Percentiles rank a stretch among this genome's conserved stretches.
Conservation (phyloP, 1,139 yeast species). For the Saccharomyces hybrid region DNA sequence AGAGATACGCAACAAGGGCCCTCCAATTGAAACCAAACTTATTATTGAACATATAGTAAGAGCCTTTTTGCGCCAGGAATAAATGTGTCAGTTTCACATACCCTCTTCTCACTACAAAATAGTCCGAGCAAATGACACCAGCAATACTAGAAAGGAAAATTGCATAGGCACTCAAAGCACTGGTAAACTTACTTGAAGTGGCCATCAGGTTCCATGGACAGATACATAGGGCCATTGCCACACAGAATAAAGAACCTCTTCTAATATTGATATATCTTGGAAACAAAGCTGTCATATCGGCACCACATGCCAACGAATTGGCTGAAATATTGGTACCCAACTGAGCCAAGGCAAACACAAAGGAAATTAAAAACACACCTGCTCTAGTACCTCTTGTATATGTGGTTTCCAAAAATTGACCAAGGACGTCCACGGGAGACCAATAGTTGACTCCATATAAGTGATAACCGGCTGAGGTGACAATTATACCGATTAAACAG, state of each 20-base stretch:
- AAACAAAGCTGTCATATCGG: conserved; percentile 76
- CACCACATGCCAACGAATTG: conserved; percentile 81
- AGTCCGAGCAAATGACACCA: conserved; percentile 75
- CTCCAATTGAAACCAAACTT: conserved; percentile 72
- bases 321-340: conserved; percentile 85
- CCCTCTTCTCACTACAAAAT: conserved; percentile 69
- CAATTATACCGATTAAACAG: conserved; percentile 76
- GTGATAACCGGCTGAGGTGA: conserved; percentile 67
- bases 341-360: conserved; percentile 76
- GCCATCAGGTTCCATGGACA: conserved; percentile 86
- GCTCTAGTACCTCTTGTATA: conserved; percentile 66
- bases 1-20: conserved; percentile 60
- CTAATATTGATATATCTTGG: conserved; percentile 77
- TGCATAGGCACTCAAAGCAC: conserved; percentile 77
- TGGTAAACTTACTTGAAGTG: conserved; percentile 68
- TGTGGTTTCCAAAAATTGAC: conserved; percentile 52
- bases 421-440: conserved; percentile 76
- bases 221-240: conserved; percentile 62
- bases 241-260: conserved; percentile 77
- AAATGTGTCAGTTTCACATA: conserved; percentile 56
- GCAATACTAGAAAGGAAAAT: conserved; percentile 82
- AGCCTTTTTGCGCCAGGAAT: conserved; percentile 40
- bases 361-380: conserved; percentile 73
- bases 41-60: conserved; percentile 50
- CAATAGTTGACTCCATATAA: conserved; percentile 67